Evolutionary conservation across 345 rosid genomes (phyloP), one percentile per base, ranked within the genome.

Genomic region (Viola odorata): DNA sequence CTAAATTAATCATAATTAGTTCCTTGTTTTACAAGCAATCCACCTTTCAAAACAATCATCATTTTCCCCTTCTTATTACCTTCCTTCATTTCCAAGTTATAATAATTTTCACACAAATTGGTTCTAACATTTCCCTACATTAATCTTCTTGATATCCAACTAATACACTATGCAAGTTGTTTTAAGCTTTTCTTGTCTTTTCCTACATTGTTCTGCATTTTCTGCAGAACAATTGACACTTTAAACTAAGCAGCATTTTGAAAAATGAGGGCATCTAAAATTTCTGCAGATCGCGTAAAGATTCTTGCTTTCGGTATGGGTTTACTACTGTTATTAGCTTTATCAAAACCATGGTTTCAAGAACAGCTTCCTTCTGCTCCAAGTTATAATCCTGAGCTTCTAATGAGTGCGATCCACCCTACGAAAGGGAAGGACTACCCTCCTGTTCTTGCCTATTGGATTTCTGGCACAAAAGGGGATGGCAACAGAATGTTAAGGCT

Each of bases 361-460:
- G 52, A 55, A 37, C 50, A 14, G 13, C 1, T 39, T 50, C 38
- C 65, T 53, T 44, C 41, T 60, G 15, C 50, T 17, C 9, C 47
- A 37, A 23, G 53, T 5, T 38, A 55, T 38, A 12, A 8, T 37
- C 0, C 50, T 13, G 57, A 39, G 4, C 5, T 37, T 51, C 17
- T 64, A 7, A 37, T 41, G 8, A 62, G 2, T 52, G 44, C 41
- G 32, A 23, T 23, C 32, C 32, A 23, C 38, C 68, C 71, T 17
- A 55, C 71, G 2, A 72, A 66, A 61, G 71, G 66, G 36, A 12
- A 57, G 8, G 68, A 51, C n/a, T 50, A 41, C 39, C 78, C 78
- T 54, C 82, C 77, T 7, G 63, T 71, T 41, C 49, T 78, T n/a
- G 79, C 78, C 12, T 78, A 74, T 38, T 74, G 76, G 78, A 65